Evolutionary conservation across 148 eudicot species (phyloP).

Genomic region (Rhododendron henanense): DNA sequence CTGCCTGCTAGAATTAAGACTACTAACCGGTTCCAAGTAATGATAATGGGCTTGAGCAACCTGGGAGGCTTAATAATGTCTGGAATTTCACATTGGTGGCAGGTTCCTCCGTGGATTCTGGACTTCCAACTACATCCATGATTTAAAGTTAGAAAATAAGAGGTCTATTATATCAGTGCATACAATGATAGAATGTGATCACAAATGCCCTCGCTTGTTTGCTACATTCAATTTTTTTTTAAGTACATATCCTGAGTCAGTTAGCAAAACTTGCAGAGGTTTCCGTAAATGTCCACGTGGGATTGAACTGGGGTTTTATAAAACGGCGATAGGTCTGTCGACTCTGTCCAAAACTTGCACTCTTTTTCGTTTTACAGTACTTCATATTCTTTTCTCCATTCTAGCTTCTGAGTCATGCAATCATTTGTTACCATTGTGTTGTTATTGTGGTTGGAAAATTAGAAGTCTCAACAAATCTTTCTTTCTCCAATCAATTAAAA

Average conservation of each 20-base stretch:
- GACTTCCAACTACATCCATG: slow-evolving; percentile 38
- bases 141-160: background rate
- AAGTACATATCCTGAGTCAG: background rate
- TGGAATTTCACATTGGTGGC: slow-evolving; percentile 74
- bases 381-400: background rate
- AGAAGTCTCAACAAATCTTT: background rate
- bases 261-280: background rate
- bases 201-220: background rate
- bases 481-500: background rate
- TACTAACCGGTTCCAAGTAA: slow-evolving; percentile 82
- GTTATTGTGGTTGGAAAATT: background rate
- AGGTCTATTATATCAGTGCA: background rate
- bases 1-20: background rate
- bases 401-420: background rate
- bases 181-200: background rate
- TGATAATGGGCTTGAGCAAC: slow-evolving; percentile 69
- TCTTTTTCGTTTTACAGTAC: background rate
- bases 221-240: background rate
- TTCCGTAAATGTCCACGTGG: background rate
- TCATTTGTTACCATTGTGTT: background rate
- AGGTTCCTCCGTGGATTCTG: slow-evolving; percentile 68
- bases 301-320: background rate
- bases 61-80: slow-evolving; percentile 56
- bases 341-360: background rate
- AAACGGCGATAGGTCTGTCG: background rate